These are phyloP conservation scores for Pseudohyphozyma bogoriensis DNA, from an alignment of 768 basidiomycete genomes.

Conservation along the genomic window DNA sequence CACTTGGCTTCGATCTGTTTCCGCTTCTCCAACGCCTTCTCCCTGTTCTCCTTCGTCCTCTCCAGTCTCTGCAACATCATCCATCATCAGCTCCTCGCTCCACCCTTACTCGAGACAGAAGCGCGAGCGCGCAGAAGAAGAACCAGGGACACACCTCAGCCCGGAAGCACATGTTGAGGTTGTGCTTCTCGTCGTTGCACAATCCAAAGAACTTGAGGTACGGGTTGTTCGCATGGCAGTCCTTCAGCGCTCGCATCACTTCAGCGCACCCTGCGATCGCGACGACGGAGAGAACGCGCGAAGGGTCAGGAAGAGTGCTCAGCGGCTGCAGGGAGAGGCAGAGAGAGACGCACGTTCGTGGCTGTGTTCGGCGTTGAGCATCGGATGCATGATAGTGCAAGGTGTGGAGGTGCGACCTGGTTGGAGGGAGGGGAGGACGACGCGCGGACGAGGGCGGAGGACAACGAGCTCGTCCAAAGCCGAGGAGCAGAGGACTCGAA, in stretches of 20 bases:
- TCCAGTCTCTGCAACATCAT: too few species aligned
- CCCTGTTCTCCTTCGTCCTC: neutral
- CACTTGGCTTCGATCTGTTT: neutral
- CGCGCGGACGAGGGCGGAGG: too few species aligned
- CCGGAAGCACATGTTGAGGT: neutral
- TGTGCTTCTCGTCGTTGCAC: slow-evolving; percentile 4
- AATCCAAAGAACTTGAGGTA: neutral
- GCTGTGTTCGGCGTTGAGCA: neutral
- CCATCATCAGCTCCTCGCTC: too few species aligned
- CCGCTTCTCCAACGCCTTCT: neutral
- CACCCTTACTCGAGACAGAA: too few species aligned
- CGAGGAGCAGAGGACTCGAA: too few species aligned
- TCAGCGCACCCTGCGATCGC: slow-evolving; percentile 11
- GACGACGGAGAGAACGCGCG: too few species aligned
- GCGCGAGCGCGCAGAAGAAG: slow-evolving; percentile 5
- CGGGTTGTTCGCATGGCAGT: neutral
- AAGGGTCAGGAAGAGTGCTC: neutral
- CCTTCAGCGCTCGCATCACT: neutral
- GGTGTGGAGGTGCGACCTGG: neutral
- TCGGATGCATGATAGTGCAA: neutral
- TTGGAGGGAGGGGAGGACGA: neutral
- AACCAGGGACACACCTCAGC: neutral
- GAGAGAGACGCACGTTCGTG: neutral
- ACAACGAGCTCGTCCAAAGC: too few species aligned
- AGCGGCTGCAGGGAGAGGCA: neutral